A percentile compares a stretch with the other conserved stretches of the same genome.
Evolutionary conservation across 768 basidiomycete species (phyloP).

Genomic region (Boletus fagicola): DNA sequence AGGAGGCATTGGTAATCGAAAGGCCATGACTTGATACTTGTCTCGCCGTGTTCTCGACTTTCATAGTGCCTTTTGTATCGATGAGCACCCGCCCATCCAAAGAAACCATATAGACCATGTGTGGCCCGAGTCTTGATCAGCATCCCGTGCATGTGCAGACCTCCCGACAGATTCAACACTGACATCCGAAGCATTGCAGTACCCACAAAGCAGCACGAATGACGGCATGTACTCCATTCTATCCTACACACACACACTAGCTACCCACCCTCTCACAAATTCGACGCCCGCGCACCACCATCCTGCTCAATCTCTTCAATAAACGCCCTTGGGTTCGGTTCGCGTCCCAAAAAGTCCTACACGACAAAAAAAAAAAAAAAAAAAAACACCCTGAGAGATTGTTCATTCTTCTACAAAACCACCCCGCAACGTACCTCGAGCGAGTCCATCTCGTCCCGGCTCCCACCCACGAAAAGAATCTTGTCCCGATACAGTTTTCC

Average conservation of each 20-base stretch:
- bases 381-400: not conserved
- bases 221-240: not conserved
- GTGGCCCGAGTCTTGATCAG: too few species aligned
- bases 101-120: too few species aligned
- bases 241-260: not conserved
- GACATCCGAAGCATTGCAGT: not conserved
- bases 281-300: not conserved
- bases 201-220: not conserved
- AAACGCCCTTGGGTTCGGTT: slow-evolving; percentile 75
- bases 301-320: slow-evolving; percentile 54
- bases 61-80: not conserved
- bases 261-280: not conserved
- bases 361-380: not conserved
- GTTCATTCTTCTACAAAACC: not conserved
- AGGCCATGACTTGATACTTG: not conserved
- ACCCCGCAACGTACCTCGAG: slow-evolving; percentile 39
- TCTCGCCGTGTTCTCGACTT: not conserved
- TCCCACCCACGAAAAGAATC: slow-evolving; percentile 69
- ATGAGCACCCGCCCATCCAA: too few species aligned
- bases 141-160: too few species aligned
- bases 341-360: slow-evolving; percentile 76
- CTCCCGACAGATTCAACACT: too few species aligned
- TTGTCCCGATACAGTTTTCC: slow-evolving; percentile 72
- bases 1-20: not conserved
- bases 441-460: slow-evolving; percentile 75